Evolutionary conservation across 306 rosid species (phyloP).

Genomic region (Cicer yamashitae): DNA sequence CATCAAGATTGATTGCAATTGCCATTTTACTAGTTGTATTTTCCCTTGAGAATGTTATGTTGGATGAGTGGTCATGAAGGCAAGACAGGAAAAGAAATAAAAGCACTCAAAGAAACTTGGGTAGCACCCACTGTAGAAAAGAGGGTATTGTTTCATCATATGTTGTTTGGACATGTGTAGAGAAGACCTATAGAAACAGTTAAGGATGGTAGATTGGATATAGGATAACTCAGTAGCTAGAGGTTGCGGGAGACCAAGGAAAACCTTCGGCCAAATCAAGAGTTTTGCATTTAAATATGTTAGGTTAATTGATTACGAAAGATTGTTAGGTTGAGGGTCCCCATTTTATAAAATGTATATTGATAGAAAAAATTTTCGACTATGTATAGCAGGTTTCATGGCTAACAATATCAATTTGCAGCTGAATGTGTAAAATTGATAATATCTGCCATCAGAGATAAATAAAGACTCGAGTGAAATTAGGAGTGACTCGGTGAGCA

Average conservation of each 20-base stretch:
- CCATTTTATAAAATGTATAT: neutral
- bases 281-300: neutral
- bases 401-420: neutral
- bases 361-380: neutral
- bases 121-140: neutral
- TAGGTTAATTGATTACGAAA: neutral
- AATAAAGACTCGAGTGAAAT: neutral
- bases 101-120: neutral
- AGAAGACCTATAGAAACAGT: neutral
- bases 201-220: neutral
- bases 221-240: neutral
- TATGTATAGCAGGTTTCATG: neutral
- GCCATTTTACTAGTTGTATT: neutral
- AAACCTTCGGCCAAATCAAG: neutral
- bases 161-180: neutral
- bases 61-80: neutral
- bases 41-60: neutral
- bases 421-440: neutral
- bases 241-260: neutral
- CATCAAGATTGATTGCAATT: constrained; percentile 14
- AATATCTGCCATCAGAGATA: neutral
- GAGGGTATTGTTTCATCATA: neutral
- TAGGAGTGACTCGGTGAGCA: neutral
- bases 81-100: neutral
- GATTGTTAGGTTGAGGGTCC: neutral